phyloP scores from a whole-genome alignment of 2,329 filamentous ascomycete genomes.

The Albifimbria verrucaria region DNA sequence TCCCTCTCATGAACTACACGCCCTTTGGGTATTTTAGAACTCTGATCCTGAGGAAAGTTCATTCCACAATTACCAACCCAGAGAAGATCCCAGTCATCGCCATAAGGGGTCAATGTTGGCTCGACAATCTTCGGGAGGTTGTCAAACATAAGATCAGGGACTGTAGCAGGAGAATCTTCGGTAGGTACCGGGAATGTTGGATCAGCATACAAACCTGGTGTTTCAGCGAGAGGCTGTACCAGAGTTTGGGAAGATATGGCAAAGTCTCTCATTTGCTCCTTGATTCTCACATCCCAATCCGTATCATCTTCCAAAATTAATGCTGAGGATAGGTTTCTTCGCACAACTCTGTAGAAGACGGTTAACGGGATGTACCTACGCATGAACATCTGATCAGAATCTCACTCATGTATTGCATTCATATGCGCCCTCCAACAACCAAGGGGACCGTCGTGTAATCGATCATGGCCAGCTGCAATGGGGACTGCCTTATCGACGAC shows the following conservation, averaged over 20 bases:
- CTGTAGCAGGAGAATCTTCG: background rate
- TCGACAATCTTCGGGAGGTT: conserved; percentile 12
- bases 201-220: conserved; percentile 16
- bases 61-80: conserved; percentile 49
- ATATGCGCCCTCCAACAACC: conserved; percentile 35
- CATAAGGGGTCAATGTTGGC: conserved; percentile 37
- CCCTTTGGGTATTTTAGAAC: conserved; percentile 18
- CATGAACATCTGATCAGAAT: too few relatives aligned
- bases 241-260: conserved; percentile 32
- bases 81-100: conserved; percentile 50
- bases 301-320: conserved; percentile 55
- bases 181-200: conserved; percentile 17
- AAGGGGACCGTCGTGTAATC: conserved; percentile 5
- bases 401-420: conserved; percentile 28
- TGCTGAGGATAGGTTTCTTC: conserved; percentile 41
- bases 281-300: conserved; percentile 54
- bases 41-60: conserved; percentile 20
- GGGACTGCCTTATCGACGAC: conserved; percentile 34
- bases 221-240: conserved; percentile 24
- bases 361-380: too few relatives aligned
- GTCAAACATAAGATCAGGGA: conserved; percentile 11
- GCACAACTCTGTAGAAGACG: conserved; percentile 34
- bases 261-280: conserved; percentile 41
- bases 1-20: conserved; percentile 30
- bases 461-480: conserved; percentile 5